Evolutionary conservation across 2,329 filamentous ascomycete genomes (phyloP), one percentile per base, ranked within the genome.

Genomic region (Ascocoryne sarcoides): DNA sequence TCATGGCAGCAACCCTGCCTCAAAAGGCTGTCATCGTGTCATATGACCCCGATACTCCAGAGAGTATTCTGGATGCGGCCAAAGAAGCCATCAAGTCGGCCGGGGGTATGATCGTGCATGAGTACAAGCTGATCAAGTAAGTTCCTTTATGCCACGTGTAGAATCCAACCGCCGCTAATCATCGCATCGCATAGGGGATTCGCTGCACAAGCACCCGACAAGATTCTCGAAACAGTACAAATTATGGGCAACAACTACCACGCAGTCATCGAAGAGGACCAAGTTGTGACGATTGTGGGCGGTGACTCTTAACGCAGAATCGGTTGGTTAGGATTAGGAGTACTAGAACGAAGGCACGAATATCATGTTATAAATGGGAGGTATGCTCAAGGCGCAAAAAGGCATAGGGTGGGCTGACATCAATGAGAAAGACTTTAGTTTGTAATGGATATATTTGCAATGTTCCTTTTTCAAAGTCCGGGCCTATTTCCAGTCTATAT

Each of bases 181-280:
- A n/a, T n/a, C n/a, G n/a, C n/a, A n/a, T n/a, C n/a, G n/a, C 47
- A 8, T 46, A 92, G 84, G 66, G 86, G 82, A 34, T 92, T 93
- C 60, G 76, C 85, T 21, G 83, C 82, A 37, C 77, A 82, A 48
- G 80, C 82, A 23, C 79, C 86, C 1, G 75, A 76, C 43, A 76
- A 78, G 53, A 73, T 79, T 15, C 69, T 94, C 41, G 71, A 85
- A 44, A 70, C 70, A 4, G 73, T 95, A 20, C 73, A 80, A 51
- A 66, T 75, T 2, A 69, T 75, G 64, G 77, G 78, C 44, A 66
- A 68, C 40, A 60, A 73, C 44, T 80, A 79, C 62, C 66, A 75
- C 37, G 76, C 79, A 1, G 60, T 70, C 20, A 76, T 95, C 47
- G 88, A 95, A 63, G 79, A 89, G 55, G 87, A 95, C 57, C 68